A percentile compares a stretch with the other conserved stretches of the same genome.
phyloP scores from a whole-genome alignment of 2,329 filamentous ascomycete genomes.

The Exophiala oligosperma region DNA sequence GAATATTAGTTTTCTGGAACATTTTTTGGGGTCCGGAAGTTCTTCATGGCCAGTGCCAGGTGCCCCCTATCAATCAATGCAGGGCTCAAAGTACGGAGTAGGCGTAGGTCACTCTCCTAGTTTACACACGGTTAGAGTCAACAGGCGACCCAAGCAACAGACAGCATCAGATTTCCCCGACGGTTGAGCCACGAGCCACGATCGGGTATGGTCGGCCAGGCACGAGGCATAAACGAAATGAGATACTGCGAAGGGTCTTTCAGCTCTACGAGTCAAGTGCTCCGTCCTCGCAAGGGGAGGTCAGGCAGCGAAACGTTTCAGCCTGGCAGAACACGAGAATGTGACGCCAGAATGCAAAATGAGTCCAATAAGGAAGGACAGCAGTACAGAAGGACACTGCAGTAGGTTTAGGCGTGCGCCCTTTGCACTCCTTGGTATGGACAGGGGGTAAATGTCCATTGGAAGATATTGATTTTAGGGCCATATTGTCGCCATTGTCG shows the following conservation, averaged over 20 bases:
- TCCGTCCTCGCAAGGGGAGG: background rate
- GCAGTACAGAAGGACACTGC: background rate
- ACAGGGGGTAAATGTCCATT: background rate
- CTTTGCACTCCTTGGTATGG: background rate
- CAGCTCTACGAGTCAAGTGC: no score
- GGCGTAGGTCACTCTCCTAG: background rate
- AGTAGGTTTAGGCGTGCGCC: background rate
- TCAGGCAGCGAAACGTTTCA: slow-evolving; percentile 20
- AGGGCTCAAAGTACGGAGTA: background rate
- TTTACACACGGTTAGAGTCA: background rate
- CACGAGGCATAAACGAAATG: slow-evolving; percentile 19
- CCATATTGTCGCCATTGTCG: background rate
- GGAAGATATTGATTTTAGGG: background rate
- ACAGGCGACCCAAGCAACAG: background rate
- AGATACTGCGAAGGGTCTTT: background rate
- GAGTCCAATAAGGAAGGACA: background rate
- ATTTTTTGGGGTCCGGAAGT: background rate
- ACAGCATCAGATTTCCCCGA: no score
- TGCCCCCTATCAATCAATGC: background rate
- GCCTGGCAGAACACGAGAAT: slow-evolving; percentile 16
- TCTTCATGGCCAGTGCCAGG: background rate
- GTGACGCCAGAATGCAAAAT: slow-evolving; percentile 10
- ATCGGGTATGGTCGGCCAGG: slow-evolving; percentile 23
- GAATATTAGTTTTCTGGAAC: background rate
- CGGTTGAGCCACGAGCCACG: slow-evolving; percentile 9